Base-by-base conservation (phyloP, 441 rosid species). In the Adansonia gregorii region DNA sequence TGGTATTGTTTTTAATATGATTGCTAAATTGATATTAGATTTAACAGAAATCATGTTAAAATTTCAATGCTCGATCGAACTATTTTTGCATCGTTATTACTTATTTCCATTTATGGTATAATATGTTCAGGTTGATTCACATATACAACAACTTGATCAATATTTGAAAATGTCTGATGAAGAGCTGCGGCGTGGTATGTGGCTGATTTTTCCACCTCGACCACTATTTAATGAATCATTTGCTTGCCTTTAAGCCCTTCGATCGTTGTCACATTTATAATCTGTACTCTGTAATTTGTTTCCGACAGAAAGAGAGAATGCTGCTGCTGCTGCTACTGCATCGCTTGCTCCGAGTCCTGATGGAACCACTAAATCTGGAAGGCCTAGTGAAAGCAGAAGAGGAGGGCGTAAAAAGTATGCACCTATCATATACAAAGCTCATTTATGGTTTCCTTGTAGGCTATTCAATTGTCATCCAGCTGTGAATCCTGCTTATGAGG, bases 121-220 rank as follows among this genome's bases (percentile, higher is more conserved):
- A 41, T 80, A 31, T 73, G 74, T 80, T 88, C 93, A 96, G 99
- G 99, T 96, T 61, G 99, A 96, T 85, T 77, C 90, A 67, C 99
- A 96, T 76, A 91, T 94, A 78, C 99, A 94, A 73, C 97, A 94
- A 82, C 97, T 94, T 72, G 99, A 95, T 91, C 97, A 90, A 76
- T 94, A 89, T 75, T 78, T 95, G 88, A 95, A 88, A 77, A 93
- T 81, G 82, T 89, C 90, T 35, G 88, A 91, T 48, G 97, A 94
- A 71, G 95, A 90, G 87, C 87, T 88, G 73, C 94, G 94, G 65
- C 89, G 90, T 77, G 98, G 98, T 95, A 83, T 54, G 74, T 59
- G 71, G 49, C 65, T 71, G 6, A 52, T 46, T 78, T 35, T 64
- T 56, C 73, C 71, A 35, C 67, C 27, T 75, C 64, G 43, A 59